Evolutionary conservation across 192 early-diverging fungal genomes (phyloP), one percentile per base, ranked within the genome.

Genomic region (Martensiomyces pterosporus): DNA sequence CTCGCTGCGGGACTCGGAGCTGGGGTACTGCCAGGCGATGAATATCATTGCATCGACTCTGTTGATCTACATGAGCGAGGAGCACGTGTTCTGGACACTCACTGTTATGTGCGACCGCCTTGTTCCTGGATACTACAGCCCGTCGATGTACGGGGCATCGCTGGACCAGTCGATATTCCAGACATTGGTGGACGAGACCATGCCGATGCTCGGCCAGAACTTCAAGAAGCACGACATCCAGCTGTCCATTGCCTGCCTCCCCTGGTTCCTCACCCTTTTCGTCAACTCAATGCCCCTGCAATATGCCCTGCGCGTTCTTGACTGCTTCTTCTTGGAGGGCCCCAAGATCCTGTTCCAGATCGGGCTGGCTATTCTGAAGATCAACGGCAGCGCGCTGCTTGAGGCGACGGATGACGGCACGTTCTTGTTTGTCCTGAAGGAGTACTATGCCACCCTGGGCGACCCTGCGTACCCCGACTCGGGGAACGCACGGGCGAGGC

Each of bases 21-120:
- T 99, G 16, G 97, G 97, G n/a, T 99, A 99, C 70, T 99, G 97
- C 67, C 97, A 99, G 64, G 94, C 97, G 2, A 99, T 99, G 97
- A 99, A 99, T 67, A 94, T 99, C 77, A 87, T 99, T 1, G 91
- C 92, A 35, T 92, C 88, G 22, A 89, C 93, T 0, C 75, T 99
- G 54, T 73, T 99, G 37, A 91, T 99, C 22, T 97, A 88, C 54
- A 81, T 91, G 74, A 87, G 83, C 3, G 97, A 99, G 60, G 94
- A 99, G 76, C 94, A 99, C 60, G 91, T 91, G 14, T 99, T 99
- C 58, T 99, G 93, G 91, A 85, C 88, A 8, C 64, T 99, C 46
- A 86, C 88, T 9, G 83, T 97, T 12, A 70, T 97, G 38, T 90
- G 90, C 55, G 92, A 96, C 49, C 80, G 84, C 22, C 70, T 96